Conservation (phyloP, 1,284 basidiomycete species). For the Trichosporon inkin region DNA sequence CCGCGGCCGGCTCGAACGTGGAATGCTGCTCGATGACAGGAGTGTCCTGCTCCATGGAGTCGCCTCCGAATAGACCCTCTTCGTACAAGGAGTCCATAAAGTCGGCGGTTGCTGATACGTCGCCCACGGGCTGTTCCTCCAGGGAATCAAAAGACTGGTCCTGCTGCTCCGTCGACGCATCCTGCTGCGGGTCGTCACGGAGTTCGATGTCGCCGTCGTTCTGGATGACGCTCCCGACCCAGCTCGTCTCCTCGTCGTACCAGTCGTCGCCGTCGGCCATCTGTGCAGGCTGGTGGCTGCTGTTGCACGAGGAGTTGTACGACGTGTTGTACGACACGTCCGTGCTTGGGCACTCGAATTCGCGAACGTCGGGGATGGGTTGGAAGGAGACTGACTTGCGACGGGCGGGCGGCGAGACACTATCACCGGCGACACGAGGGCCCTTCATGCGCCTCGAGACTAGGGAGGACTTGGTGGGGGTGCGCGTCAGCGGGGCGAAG, state of each 20-base stretch:
- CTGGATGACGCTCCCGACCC: conserved; percentile 9
- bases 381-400: conserved; percentile 80
- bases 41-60: conserved; percentile 34
- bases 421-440: conserved; percentile 55
- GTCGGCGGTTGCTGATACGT: conserved; percentile 47
- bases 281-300: conserved; percentile 40
- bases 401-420: conserved; percentile 54
- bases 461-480: conserved; percentile 61
- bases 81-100: conserved; percentile 49
- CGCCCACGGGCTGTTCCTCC: conserved; percentile 7
- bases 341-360: conserved; percentile 68
- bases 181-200: background rate
- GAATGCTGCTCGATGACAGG: conserved; percentile 36
- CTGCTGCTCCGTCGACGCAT: background rate
- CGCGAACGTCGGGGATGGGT: conserved; percentile 78
- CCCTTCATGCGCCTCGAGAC: conserved; percentile 74
- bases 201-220: conserved; percentile 24
- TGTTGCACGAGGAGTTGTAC: conserved; percentile 42
- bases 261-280: conserved; percentile 47
- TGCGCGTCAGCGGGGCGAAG: conserved; percentile 20
- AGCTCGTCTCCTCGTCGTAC: conserved; percentile 26
- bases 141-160: conserved; percentile 14
- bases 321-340: conserved; percentile 51
- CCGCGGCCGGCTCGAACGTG: conserved; percentile 19
- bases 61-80: conserved; percentile 40